Evolutionary conservation across 164 flowering plant species (phyloP), one percentile per base, ranked within the genome.

Genomic region (Piper longum): DNA sequence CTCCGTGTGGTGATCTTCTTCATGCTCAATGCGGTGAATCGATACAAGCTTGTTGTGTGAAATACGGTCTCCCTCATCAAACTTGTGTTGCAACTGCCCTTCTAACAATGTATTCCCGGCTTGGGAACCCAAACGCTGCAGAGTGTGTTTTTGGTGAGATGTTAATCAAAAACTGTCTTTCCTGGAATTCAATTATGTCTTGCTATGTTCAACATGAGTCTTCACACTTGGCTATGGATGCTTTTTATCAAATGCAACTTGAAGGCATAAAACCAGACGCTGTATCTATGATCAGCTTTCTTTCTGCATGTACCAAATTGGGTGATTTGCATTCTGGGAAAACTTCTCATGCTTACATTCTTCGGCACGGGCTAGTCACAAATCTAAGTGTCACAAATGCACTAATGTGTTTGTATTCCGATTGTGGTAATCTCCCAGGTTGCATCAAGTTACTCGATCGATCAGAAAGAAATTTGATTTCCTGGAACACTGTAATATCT

Each of bases 401-500:
- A 9, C 79, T 85, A 43, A 44, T 83, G 66, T 64, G 74, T 54
- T 76, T 83, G 64, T 85, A 85, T 67, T 70, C 77, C 61, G 73
- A 73, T 52, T 75, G 74, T 61, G n/a, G 36, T 56, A 64, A 68
- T 42, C 66, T 81, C 2, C 42, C 70, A 62, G 62, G 64, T 45
- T 61, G 76, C 40, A 62, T 74, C 65, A 71, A 70, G 65, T 61
- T 85, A 19, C 83, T 85, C 41, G 14, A 64, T 39, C 66, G 14
- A 80, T n/a, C 48, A 1, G 16, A 7, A 11, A 75, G 72, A 63
- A 73, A 77, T 75, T 59, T 65, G 41, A 63, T 83, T 59, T 79
- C 90, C 18, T 85, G 87, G 87, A 80, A 83, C 64, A 79, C 81
- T 13, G 43, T 85, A 70, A 77, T 83, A 69, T 74, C 85, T 19